Evolutionary conservation across 2,329 filamentous ascomycete species (phyloP), one percentile per base, ranked within the genome.

Genomic region (Aspergillus novofumigatus): DNA sequence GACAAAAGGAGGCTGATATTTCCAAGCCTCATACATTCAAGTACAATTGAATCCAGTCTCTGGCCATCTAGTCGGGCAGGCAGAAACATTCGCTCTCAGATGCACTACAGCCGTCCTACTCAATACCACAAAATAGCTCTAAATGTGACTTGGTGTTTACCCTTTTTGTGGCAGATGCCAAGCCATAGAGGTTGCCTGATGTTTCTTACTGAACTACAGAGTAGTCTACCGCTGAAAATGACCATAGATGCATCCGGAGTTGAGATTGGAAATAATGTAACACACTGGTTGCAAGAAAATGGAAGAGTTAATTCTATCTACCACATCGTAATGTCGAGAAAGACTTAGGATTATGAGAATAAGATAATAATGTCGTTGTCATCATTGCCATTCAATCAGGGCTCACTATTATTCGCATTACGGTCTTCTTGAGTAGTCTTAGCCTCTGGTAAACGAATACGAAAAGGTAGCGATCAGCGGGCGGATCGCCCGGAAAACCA

Each of bases 401-500:
- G 28, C 28, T 29, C 10, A 3, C 11, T 17, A 14, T 5, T 45
- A 20, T 23, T 23, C 9, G 8, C 42, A 4, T 45, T 44, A 21
- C 4, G 17, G 7, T 21, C 1, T 44, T 45, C n/a, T 29, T 29
- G 29, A 35, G 14, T 32, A 29, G 42, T 14, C 2, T 4, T 29
- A 10, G 11, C 11, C 29, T 32, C 4, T 14, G 32, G 32, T 51
- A 10, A 50, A n/a, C 29, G 50, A 21, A 50, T 58, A 55, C 6
- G 56, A 64, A 57, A 47, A 29, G 62, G 57, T 23, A 64, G 51
- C 32, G 65, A 67, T 67, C 64, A 53, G 56, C 62, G 44, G 56
- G 61, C 65, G 65, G 65, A 67, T 63, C 55, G 54, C 38, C 59
- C 65, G 64, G 64, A 63, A 59, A 56, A 54, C 51, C 54, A 47